Percentiles rank a stretch among this genome's conserved stretches.
Evolutionary conservation across 805 yeast species (phyloP).

Genomic region (Wickerhamomyces kurtzmanii): DNA sequence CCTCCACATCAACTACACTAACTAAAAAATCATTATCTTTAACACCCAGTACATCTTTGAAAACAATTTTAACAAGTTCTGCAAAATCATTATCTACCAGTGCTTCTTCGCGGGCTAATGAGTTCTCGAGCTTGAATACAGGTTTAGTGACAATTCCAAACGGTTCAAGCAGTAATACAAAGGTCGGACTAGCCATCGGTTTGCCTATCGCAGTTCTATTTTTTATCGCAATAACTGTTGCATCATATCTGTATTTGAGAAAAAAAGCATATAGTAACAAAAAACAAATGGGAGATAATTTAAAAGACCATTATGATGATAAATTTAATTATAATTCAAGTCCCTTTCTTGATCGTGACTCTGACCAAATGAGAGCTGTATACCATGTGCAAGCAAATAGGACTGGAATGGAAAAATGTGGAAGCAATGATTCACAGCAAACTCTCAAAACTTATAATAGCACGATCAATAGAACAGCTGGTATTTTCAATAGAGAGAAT

Average conservation of each 20-base stretch:
- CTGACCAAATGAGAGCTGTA: constrained; percentile 6
- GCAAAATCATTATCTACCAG: too few relatives aligned
- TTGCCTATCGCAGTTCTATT: constrained; percentile 15
- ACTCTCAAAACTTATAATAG: background rate
- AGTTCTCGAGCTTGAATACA: constrained; percentile 9
- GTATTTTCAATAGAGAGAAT: constrained; percentile 6
- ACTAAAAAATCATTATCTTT: too few relatives aligned
- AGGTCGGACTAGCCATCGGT: constrained; percentile 14
- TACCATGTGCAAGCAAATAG: constrained; percentile 7
- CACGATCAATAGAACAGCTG: background rate
- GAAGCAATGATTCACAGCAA: background rate
- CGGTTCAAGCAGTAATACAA: constrained; percentile 4
- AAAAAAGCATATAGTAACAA: constrained; percentile 5
- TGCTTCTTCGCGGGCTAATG: constrained; percentile 2
- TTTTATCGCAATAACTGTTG: constrained; percentile 4
- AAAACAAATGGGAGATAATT: constrained; percentile 3
- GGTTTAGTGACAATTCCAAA: constrained; percentile 12
- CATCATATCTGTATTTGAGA: constrained; percentile 7
- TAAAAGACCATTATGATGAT: constrained; percentile 12
- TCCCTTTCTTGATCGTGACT: too few relatives aligned
- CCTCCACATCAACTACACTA: too few relatives aligned
- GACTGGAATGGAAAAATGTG: background rate
- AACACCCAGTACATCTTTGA: too few relatives aligned
- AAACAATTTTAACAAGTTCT: too few relatives aligned
- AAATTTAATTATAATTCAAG: constrained; percentile 12